phyloP scores from a whole-genome alignment of 2,329 filamentous ascomycete genomes.

The Aspergillus quadricinctus region DNA sequence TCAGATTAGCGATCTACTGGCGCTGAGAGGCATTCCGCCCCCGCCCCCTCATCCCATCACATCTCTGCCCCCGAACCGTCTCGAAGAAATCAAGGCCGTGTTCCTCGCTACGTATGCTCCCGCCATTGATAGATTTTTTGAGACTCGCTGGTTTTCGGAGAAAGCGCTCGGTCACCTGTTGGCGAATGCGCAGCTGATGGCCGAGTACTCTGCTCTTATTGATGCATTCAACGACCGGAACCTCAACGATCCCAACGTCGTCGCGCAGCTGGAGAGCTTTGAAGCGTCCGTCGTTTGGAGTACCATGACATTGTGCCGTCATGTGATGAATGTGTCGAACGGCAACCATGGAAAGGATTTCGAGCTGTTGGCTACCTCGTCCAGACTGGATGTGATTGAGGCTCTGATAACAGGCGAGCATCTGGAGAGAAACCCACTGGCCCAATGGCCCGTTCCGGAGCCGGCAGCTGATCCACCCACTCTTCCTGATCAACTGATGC shows the following conservation, averaged over 20 bases:
- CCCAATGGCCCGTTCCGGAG: constrained; percentile 38
- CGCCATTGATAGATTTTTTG: constrained; percentile 70
- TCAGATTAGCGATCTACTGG: constrained; percentile 69
- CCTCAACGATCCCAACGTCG: constrained; percentile 32
- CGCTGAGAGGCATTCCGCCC: constrained; percentile 57
- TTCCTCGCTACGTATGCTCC: constrained; percentile 73
- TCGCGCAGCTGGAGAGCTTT: constrained; percentile 45
- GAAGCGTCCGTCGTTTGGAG: constrained; percentile 60
- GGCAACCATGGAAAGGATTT: constrained; percentile 46
- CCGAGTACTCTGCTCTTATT: constrained; percentile 64
- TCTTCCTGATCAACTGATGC: constrained; percentile 50
- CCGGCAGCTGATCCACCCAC: constrained; percentile 32
- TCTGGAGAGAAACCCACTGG: constrained; percentile 50
- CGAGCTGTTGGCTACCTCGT: constrained; percentile 60
- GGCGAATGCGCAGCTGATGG: constrained; percentile 55
- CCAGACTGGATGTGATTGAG: constrained; percentile 72
- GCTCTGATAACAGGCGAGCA: constrained; percentile 69
- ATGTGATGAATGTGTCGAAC: constrained; percentile 33
- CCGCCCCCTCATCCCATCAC: constrained; percentile 51
- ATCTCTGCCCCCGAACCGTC: constrained; percentile 40
- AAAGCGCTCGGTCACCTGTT: constrained; percentile 52
- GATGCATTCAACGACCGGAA: constrained; percentile 40
- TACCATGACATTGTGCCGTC: constrained; percentile 51
- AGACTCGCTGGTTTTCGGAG: constrained; percentile 74
- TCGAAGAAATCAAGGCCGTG: constrained; percentile 66